Conservation (phyloP, 331 rosid genomes). For the Ulmus americana region DNA sequence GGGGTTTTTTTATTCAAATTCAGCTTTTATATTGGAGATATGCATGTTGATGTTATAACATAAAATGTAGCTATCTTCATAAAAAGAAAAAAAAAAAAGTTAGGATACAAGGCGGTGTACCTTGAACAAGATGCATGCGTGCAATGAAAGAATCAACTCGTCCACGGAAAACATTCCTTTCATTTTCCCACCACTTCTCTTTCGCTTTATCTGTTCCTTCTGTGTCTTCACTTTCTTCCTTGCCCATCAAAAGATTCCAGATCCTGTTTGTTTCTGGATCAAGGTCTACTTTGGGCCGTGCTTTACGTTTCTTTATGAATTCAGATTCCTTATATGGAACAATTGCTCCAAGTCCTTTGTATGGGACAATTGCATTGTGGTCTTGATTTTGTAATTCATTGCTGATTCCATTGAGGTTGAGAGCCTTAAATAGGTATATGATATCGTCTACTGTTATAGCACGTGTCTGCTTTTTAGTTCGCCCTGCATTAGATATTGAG, state of each 20-base stretch:
- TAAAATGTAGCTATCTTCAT: not conserved
- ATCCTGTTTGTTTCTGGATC: conserved; percentile 79
- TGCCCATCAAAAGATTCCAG: conserved; percentile 90
- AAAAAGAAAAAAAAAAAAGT: not conserved
- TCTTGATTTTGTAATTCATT: conserved; percentile 26
- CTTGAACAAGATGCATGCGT: conserved; percentile 97
- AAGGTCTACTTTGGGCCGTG: conserved; percentile 79
- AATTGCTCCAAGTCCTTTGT: conserved; percentile 53
- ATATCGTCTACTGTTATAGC: conserved; percentile 38
- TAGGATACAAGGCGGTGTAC: conserved; percentile 35
- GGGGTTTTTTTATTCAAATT: not conserved
- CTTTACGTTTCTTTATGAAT: conserved; percentile 46
- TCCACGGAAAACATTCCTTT: conserved; percentile 72
- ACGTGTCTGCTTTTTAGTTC: conserved; percentile 14
- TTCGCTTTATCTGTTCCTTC: conserved; percentile 51
- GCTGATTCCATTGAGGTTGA: conserved; percentile 42
- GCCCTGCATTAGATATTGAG: conserved; percentile 48
- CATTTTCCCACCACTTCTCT: conserved; percentile 88
- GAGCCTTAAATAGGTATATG: conserved; percentile 32
- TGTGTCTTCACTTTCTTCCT: conserved; percentile 47
- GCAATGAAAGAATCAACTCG: conserved; percentile 88
- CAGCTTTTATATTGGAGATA: not conserved
- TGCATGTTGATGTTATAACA: conserved; percentile 7
- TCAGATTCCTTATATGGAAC: conserved; percentile 45
- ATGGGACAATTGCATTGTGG: conserved; percentile 63